phyloP scores from a whole-genome alignment of 306 rosid genomes.

The Mucuna pruriens region DNA sequence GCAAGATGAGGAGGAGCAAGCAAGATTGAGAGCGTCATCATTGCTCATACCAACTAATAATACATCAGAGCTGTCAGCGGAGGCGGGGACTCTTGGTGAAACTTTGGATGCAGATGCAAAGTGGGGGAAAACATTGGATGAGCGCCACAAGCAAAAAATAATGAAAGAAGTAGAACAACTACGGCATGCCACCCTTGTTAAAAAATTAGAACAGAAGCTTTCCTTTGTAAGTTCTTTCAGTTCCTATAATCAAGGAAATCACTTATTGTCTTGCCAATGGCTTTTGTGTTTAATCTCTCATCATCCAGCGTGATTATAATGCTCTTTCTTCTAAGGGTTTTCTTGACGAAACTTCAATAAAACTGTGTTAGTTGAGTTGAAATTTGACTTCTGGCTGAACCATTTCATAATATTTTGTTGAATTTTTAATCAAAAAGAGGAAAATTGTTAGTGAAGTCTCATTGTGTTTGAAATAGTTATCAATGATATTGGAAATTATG shows the following conservation, averaged over 20 bases:
- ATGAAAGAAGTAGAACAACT: conserved; percentile 66
- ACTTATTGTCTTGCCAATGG: conserved; percentile 23
- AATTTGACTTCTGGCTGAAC: conserved; percentile 19
- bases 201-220: conserved; percentile 80
- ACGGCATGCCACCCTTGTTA: conserved; percentile 68
- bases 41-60: conserved; percentile 54
- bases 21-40: conserved; percentile 86
- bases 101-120: conserved; percentile 91
- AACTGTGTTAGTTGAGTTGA: background rate
- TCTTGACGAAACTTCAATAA: background rate
- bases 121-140: conserved; percentile 84
- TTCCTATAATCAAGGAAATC: conserved; percentile 27
- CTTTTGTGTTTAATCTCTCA: conserved; percentile 19
- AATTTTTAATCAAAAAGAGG: background rate
- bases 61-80: conserved; percentile 55
- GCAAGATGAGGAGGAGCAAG: conserved; percentile 95
- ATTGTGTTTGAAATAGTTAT: conserved; percentile 1
- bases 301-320: background rate
- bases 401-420: conserved; percentile 13
- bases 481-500: conserved; percentile 22
- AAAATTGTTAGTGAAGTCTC: background rate
- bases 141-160: conserved; percentile 61
- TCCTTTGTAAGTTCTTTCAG: conserved; percentile 66
- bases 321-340: background rate
- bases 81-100: conserved; percentile 90